Base-by-base conservation (phyloP, 1,139 yeast species). In the Suhomyces maxii region DNA sequence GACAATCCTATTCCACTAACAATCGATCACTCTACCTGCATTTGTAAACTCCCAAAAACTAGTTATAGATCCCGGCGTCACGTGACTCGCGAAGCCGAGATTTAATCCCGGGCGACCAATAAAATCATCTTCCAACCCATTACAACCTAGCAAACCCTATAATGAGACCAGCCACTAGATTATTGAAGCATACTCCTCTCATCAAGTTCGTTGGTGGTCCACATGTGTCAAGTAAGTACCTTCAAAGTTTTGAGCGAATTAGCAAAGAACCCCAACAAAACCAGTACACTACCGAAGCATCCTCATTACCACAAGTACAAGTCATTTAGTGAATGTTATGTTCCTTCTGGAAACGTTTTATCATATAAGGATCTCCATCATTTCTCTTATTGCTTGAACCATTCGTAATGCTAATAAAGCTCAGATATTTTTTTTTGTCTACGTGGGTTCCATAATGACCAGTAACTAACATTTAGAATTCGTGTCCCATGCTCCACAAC, bases 121-220 rank as follows among this genome's bases (percentile, higher is more conserved):
- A 35, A 37, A 37, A 44, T 28, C 30, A 10, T 32, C 36, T 30
- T 28, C n/a, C 31, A 9, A 28, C 31, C n/a, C 26, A 34, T 33
- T 31, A 41, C 39, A 37, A 23, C 32, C 33, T 26, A 12, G 23
- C 9, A 39, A 28, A n/a, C 36, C n/a, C 38, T 39, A 55, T 42
- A 44, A 69, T 70, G 76, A 69, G 60, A 59, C 59, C 60, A 39
- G 55, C 70, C 26, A 52, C 58, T 36, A 57, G 66, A 48, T 61
- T 73, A 53, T 63, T 71, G 47, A 69, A 71, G 49, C 70, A 79
- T 60, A 73, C 71, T 26, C 88, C 85, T 8, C 70, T 77, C 58
- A 83, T 83, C 58, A 83, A 80, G 61, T 83, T 83, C 57, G 79
- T 83, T 33, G 89, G 89, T 8, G 80, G 80, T 6, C 70, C 80